These are phyloP conservation scores for Talaromyces islandicus DNA, from an alignment of 2,329 filamentous ascomycete genomes.

Conservation along the genomic window DNA sequence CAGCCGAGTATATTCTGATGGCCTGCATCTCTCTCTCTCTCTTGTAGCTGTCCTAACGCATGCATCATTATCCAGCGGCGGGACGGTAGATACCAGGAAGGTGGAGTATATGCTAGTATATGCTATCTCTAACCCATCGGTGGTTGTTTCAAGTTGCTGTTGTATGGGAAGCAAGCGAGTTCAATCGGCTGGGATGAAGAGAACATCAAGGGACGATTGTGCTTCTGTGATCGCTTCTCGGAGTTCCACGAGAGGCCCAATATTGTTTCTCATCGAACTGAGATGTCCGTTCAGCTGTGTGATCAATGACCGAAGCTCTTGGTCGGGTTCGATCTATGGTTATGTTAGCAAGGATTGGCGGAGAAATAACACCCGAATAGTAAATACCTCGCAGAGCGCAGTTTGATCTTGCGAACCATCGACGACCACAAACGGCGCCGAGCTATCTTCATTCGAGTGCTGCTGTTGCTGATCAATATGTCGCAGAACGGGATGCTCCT, in stretches of 20 bases:
- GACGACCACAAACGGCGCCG: constrained; percentile 23
- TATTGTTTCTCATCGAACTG: constrained; percentile 39
- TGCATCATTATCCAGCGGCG: background rate
- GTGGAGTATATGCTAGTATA: background rate
- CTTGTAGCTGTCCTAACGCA: background rate
- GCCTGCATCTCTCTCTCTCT: background rate
- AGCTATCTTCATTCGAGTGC: constrained; percentile 10
- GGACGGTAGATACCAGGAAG: background rate
- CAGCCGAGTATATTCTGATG: background rate
- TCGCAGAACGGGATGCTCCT: constrained; percentile 37
- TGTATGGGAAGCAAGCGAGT: background rate
- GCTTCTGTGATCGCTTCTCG: constrained; percentile 33
- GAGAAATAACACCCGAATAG: background rate
- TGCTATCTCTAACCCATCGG: background rate
- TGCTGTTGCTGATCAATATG: constrained; percentile 22
- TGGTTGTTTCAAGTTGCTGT: background rate
- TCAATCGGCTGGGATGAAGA: constrained; percentile 28
- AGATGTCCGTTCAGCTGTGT: constrained; percentile 39
- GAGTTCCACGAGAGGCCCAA: constrained; percentile 29
- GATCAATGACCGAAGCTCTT: constrained; percentile 29
- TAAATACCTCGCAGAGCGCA: constrained; percentile 29
- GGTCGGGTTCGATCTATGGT: constrained; percentile 31
- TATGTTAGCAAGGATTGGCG: background rate
- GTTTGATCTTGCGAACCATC: constrained; percentile 19
- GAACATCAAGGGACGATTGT: constrained; percentile 28